Conservation (phyloP, 148 eudicot genomes). For the Talinum fruticosum region DNA sequence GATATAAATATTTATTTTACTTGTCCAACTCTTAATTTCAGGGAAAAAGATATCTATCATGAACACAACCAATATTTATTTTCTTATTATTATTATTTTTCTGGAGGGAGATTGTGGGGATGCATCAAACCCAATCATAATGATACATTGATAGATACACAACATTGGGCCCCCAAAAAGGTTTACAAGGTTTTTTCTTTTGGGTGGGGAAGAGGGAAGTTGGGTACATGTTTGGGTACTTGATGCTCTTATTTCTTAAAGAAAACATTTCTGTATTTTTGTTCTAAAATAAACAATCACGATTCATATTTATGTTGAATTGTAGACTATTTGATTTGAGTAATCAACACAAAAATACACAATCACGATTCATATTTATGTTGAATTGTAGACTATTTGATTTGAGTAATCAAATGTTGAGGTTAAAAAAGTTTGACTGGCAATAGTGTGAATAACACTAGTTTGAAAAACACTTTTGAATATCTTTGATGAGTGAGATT, state of each 20-base stretch:
- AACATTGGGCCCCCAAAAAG: conserved; percentile 8
- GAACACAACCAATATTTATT: conserved; percentile 16
- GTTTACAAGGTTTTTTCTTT: conserved; percentile 13
- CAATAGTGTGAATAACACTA: neutral
- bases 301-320: neutral
- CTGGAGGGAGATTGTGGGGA: neutral
- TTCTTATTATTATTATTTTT: neutral
- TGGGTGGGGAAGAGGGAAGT: conserved; percentile 5
- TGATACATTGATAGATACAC: neutral
- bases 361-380: no score
- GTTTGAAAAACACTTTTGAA: conserved; percentile 3
- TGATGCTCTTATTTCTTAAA: neutral
- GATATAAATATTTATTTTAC: neutral
- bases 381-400: neutral
- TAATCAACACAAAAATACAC: no score
- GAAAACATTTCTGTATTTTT: neutral
- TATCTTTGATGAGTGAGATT: conserved; percentile 8
- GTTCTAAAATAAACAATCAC: neutral
- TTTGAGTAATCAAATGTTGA: neutral
- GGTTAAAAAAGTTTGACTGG: no score
- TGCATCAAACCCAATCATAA: conserved; percentile 12
- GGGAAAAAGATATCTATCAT: neutral
- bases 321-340: neutral
- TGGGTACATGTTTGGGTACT: neutral
- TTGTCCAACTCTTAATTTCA: neutral